Base-by-base conservation (phyloP, 2,329 filamentous ascomycete genomes). In the Emmonsiellopsis sp. region DNA sequence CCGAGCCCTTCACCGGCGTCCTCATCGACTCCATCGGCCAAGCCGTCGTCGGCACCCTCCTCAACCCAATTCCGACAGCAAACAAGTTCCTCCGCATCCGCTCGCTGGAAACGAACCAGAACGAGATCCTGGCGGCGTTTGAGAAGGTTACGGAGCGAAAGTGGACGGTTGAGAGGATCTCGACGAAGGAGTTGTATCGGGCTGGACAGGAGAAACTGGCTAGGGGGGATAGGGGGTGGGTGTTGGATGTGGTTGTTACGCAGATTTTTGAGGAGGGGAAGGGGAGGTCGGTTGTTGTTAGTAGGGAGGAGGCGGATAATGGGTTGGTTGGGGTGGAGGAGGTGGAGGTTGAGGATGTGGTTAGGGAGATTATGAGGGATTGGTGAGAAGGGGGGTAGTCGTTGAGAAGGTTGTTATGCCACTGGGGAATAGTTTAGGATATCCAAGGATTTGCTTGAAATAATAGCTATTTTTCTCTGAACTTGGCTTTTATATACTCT, bases 11-110 rank as follows among this genome's bases (percentile, higher is more conserved):
- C 26, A 48, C 34, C 15, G 59, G 60, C 31, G 52, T 55, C 42
- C 54, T 62, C 15, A 56, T 57, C 13, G 49, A 51, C 15, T 58
- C 60, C 5, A 51, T 64, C 7, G 58, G 56, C 16, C 54, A 59
- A 41, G 42, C 57, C 2, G 51, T 59, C 16, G 51, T 56, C 11
- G 56, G 56, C 30, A 35, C 35, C 7, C 50, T 59, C 9, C 51
- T 51, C 3, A 50, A 55, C n/a, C 54, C 56, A 16, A 49, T 44
- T 15, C 37, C n/a, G 35, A 51, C 49, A 10, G 57, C 54, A 10
- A 59, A 58, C 44, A 49, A 55, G 42, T 40, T 51, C 32, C 42
- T 59, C n/a, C 52, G 52, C 15, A 49, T 59, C 34, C 57, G 50
- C 16, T 56, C 51, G 16, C 13, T 57, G 43, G 53, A 51, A n/a